Evolutionary conservation across 495 filamentous ascomycete species (phyloP).

Genomic region (Penicillium robsamsonii): DNA sequence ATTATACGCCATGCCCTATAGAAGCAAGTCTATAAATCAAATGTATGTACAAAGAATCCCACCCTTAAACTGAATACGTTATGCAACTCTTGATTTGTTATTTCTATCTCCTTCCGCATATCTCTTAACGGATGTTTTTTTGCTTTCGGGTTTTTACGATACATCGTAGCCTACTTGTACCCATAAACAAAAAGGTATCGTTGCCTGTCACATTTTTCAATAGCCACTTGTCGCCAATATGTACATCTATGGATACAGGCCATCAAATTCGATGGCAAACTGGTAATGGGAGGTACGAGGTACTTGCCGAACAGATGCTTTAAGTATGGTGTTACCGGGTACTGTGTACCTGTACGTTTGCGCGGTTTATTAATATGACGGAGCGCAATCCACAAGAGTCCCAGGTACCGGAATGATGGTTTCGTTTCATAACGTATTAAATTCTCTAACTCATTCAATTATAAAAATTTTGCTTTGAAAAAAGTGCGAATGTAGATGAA

Average conservation of each 20-base stretch:
- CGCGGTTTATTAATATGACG: conserved; percentile 24
- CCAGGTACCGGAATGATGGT: conserved; percentile 17
- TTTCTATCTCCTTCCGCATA: neutral
- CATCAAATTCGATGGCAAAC: neutral
- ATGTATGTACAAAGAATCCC: neutral
- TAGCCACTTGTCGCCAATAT: neutral
- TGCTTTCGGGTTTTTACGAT: neutral
- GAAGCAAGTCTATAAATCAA: neutral
- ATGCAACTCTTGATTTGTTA: neutral
- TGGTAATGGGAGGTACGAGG: conserved; percentile 10
- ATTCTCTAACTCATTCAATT: neutral
- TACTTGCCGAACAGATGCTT: conserved; percentile 14
- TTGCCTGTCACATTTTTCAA: neutral
- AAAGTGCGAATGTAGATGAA: neutral
- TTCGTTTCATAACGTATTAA: conserved; percentile 14
- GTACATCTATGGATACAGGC: neutral
- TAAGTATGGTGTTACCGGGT: conserved; percentile 22
- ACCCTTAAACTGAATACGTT: neutral
- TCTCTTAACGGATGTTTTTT: neutral
- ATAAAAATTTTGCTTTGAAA: neutral
- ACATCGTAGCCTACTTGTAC: neutral
- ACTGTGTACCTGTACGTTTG: conserved; percentile 23
- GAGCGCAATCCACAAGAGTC: conserved; percentile 22
- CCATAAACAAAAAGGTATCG: neutral
- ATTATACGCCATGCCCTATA: neutral